A percentile compares a stretch with the other conserved stretches of the same genome.
Evolutionary conservation across 352 stramenopile species (phyloP).

Genomic region (Phytopythium oedochilum): DNA sequence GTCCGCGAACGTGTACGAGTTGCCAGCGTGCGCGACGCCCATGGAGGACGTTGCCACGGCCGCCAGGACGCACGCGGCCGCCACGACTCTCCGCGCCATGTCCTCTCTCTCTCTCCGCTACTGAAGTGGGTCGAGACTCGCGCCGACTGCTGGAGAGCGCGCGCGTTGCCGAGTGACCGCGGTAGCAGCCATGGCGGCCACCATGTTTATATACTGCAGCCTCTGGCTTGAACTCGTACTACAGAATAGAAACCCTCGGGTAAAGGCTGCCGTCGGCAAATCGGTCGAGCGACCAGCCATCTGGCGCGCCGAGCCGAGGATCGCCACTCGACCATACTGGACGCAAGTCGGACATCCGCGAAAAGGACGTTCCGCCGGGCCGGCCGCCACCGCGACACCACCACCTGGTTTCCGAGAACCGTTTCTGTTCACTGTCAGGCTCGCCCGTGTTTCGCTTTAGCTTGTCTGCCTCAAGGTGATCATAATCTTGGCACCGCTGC

Average conservation of each 20-base stretch:
- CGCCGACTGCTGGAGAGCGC: background rate
- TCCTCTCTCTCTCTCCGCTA: background rate
- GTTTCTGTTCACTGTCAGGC: background rate
- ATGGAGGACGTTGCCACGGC: conserved; percentile 17
- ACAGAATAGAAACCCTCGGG: background rate
- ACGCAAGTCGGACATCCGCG: background rate
- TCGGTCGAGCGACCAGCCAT: background rate
- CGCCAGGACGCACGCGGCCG: conserved; percentile 10
- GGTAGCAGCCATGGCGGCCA: background rate
- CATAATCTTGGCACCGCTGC: background rate
- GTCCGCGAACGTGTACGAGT: conserved; percentile 12
- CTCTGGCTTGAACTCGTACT: too few species aligned
- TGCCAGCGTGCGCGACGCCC: conserved; percentile 10
- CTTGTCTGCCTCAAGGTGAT: too few species aligned
- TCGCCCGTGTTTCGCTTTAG: too few species aligned
- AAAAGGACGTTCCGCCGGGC: background rate
- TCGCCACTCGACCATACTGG: background rate
- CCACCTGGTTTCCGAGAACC: background rate
- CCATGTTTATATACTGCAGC: too few species aligned
- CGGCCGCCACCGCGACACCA: background rate
- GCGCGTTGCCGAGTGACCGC: background rate
- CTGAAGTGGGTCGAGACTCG: background rate
- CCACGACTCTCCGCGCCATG: background rate
- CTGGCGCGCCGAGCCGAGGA: too few species aligned
- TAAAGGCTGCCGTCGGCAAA: background rate